A percentile compares a stretch with the other conserved stretches of the same genome.
These are phyloP conservation scores for Venturia oleaginea DNA, from an alignment of 2,329 filamentous ascomycete genomes.

Conservation along the genomic window DNA sequence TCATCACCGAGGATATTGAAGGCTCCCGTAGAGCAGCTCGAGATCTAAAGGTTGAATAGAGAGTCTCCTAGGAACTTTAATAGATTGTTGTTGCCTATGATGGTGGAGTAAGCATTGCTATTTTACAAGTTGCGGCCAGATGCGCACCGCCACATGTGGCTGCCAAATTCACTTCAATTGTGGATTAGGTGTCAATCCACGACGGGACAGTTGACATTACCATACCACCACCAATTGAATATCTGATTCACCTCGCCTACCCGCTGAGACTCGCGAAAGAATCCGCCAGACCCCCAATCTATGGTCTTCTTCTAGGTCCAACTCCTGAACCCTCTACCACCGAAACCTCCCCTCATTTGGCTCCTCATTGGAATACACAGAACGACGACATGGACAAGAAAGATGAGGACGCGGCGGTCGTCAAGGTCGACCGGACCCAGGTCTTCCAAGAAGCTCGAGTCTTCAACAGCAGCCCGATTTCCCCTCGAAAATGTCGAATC, in stretches of 20 bases:
- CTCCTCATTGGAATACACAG: not conserved
- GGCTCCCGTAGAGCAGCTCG: not conserved
- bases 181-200: constrained; percentile 1
- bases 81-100: not conserved
- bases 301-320: not conserved
- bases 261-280: not conserved
- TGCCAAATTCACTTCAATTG: not conserved
- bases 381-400: constrained; percentile 90
- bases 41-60: not conserved
- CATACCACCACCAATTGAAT: not conserved
- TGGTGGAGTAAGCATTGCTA: not conserved
- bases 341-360: not conserved
- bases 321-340: not conserved
- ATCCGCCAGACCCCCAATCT: not conserved
- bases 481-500: constrained; percentile 93
- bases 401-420: constrained; percentile 92
- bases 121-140: not conserved
- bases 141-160: constrained; percentile 1
- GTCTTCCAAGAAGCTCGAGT: constrained; percentile 94
- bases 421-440: constrained; percentile 95
- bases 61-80: not conserved
- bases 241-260: not conserved
- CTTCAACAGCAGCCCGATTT: constrained; percentile 85
- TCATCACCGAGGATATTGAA: not conserved
- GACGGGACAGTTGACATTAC: not conserved